Conservation (phyloP, 768 basidiomycete species). For the Cubamyces lactineus region DNA sequence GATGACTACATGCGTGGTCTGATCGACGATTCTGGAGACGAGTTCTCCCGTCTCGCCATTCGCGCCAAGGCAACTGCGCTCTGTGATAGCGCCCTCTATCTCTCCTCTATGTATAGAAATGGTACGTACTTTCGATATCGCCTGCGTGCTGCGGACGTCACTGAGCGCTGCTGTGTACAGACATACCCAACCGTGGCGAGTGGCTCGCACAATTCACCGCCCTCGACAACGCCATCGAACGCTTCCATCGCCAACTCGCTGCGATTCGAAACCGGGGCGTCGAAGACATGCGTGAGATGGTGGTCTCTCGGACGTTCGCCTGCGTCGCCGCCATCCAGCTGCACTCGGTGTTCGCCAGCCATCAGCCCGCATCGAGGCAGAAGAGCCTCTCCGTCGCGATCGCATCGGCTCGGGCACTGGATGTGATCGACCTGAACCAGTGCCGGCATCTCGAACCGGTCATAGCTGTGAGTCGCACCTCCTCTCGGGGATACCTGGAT, state of each 20-base stretch:
- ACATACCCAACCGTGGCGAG: constrained; percentile 13
- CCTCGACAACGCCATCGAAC: constrained; percentile 27
- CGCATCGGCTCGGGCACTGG: constrained; percentile 23
- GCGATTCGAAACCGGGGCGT: constrained; percentile 10
- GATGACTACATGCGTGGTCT: constrained; percentile 16
- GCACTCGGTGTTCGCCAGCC: constrained; percentile 24
- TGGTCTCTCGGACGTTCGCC: constrained; percentile 29
- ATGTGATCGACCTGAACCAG: constrained; percentile 20
- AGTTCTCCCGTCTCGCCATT: constrained; percentile 25
- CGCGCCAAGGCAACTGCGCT: constrained; percentile 30
- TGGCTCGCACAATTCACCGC: constrained; percentile 23
- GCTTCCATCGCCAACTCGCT: constrained; percentile 18
- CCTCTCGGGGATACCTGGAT: not conserved
- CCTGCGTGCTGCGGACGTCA: not conserved
- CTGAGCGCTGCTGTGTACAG: not conserved
- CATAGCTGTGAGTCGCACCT: constrained; percentile 30
- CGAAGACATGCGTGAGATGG: constrained; percentile 24
- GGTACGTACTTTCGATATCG: constrained; percentile 20
- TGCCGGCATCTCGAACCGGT: constrained; percentile 30
- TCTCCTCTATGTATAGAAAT: constrained; percentile 22
- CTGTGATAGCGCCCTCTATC: constrained; percentile 24
- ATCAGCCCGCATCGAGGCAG: constrained; percentile 25
- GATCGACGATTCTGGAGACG: constrained; percentile 20
- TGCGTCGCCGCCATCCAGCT: constrained; percentile 33
- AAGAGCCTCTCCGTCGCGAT: constrained; percentile 28